Percentiles rank a stretch among this genome's conserved stretches.
phyloP scores from a whole-genome alignment of 2,329 filamentous ascomycete genomes.

The Elsinoe batatas region DNA sequence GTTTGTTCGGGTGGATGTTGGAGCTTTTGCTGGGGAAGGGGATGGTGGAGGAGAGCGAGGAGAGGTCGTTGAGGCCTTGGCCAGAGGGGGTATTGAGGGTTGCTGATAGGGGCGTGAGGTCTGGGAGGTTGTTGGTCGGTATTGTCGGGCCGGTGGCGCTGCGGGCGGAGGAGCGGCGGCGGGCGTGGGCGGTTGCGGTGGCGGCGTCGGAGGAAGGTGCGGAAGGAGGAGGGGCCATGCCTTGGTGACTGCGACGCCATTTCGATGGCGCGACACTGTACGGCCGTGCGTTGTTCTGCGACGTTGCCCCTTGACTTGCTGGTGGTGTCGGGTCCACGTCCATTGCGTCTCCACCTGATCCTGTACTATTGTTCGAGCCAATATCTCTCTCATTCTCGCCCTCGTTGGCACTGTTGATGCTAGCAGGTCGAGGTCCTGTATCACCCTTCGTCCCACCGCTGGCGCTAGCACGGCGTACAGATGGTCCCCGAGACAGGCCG shows the following conservation, averaged over 20 bases:
- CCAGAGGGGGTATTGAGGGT: slow-evolving; percentile 40
- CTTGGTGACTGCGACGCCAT: slow-evolving; percentile 22
- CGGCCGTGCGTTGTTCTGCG: slow-evolving; percentile 23
- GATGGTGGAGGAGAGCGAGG: slow-evolving; percentile 44
- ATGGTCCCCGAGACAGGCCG: slow-evolving; percentile 10
- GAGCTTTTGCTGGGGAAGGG: slow-evolving; percentile 50
- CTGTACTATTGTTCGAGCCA: slow-evolving; percentile 16
- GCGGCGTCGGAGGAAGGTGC: neutral
- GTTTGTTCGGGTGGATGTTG: slow-evolving; percentile 33
- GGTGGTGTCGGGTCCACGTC: slow-evolving; percentile 36
- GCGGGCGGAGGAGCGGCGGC: slow-evolving; percentile 17
- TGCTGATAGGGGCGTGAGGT: slow-evolving; percentile 29
- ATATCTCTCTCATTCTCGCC: slow-evolving; percentile 22
- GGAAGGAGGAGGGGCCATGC: neutral
- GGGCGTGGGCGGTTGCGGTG: neutral
- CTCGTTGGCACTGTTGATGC: slow-evolving; percentile 7
- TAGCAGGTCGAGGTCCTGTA: neutral
- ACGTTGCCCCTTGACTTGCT: slow-evolving; percentile 14
- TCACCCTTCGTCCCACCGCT: neutral
- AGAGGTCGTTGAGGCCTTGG: slow-evolving; percentile 43
- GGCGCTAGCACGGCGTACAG: neutral
- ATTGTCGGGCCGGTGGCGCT: slow-evolving; percentile 16
- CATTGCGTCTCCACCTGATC: slow-evolving; percentile 33
- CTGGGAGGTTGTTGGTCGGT: slow-evolving; percentile 9
- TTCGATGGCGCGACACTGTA: slow-evolving; percentile 25